Evolutionary conservation across 495 filamentous ascomycete genomes (phyloP).

Genomic region (Xylaria venustula): DNA sequence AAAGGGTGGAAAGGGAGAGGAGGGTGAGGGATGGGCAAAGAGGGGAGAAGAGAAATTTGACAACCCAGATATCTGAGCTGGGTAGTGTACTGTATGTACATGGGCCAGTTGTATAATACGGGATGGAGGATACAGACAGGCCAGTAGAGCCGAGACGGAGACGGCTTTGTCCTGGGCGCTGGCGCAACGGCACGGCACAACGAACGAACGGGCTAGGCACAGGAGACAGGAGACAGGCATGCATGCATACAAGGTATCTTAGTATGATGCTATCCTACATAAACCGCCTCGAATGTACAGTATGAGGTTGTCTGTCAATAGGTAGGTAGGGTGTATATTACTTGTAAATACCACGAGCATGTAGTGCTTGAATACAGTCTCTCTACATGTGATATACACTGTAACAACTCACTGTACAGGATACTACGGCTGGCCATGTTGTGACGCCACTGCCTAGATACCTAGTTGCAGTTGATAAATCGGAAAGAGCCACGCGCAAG

Average conservation of each 20-base stretch:
- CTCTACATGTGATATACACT: too few species aligned
- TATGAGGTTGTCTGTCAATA: too few species aligned
- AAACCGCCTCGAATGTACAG: too few species aligned
- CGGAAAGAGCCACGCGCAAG: constrained; percentile 1
- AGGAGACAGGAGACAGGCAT: neutral
- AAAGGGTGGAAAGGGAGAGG: neutral
- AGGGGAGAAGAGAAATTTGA: neutral
- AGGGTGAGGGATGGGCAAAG: neutral
- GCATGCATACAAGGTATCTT: neutral
- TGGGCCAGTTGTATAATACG: too few species aligned
- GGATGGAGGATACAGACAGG: neutral
- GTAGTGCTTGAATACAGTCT: too few species aligned
- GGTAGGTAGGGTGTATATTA: too few species aligned
- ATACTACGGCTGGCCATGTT: too few species aligned
- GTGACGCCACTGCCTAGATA: too few species aligned
- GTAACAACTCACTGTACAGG: too few species aligned
- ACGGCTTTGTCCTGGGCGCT: neutral
- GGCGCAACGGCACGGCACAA: neutral
- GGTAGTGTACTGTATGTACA: too few species aligned
- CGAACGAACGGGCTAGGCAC: too few species aligned
- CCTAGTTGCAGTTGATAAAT: constrained; percentile 1
- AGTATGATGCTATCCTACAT: neutral
- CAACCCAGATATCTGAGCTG: constrained; percentile 4
- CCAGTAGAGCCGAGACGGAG: neutral
- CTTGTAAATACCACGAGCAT: too few species aligned